These are phyloP conservation scores for Leccinum variicolor DNA, from an alignment of 768 basidiomycete species.

Conservation along the genomic window DNA sequence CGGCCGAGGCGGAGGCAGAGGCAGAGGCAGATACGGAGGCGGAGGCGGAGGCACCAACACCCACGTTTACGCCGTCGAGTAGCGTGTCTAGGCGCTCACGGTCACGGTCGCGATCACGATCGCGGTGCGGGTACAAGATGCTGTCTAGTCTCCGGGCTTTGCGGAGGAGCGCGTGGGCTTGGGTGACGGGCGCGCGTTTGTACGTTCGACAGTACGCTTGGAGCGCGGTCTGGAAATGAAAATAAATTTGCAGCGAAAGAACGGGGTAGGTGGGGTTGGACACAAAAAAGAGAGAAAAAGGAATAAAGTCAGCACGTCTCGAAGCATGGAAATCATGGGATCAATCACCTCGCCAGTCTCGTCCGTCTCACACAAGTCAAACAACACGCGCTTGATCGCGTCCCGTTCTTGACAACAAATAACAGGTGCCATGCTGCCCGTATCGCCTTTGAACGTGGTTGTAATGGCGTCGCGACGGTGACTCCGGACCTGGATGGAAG, in stretches of 20 bases:
- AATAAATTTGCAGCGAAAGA: background rate
- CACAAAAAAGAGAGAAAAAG: background rate
- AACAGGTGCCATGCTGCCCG: slow-evolving; percentile 75
- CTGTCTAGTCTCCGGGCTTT: slow-evolving; percentile 84
- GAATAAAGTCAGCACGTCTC: slow-evolving; percentile 8
- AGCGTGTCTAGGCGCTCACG: background rate
- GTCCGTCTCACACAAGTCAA: slow-evolving; percentile 83
- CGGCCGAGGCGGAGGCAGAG: slow-evolving; percentile 1
- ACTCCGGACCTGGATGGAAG: slow-evolving; percentile 60
- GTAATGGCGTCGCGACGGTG: slow-evolving; percentile 65
- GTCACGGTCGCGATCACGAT: background rate
- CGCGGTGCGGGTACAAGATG: slow-evolving; percentile 49
- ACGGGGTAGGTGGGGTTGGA: too few relatives aligned
- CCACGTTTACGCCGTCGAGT: background rate
- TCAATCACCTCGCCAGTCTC: slow-evolving; percentile 72
- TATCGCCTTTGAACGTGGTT: slow-evolving; percentile 73
- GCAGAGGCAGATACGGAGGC: background rate
- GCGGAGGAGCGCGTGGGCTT: slow-evolving; percentile 82
- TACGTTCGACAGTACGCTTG: slow-evolving; percentile 84
- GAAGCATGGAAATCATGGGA: background rate
- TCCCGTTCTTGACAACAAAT: slow-evolving; percentile 80
- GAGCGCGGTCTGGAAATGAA: slow-evolving; percentile 65
- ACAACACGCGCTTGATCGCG: slow-evolving; percentile 59
- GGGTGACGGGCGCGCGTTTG: slow-evolving; percentile 70
- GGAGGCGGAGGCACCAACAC: background rate